Evolutionary conservation across 2,329 filamentous ascomycete species (phyloP).

Genomic region (Diplodia seriata): DNA sequence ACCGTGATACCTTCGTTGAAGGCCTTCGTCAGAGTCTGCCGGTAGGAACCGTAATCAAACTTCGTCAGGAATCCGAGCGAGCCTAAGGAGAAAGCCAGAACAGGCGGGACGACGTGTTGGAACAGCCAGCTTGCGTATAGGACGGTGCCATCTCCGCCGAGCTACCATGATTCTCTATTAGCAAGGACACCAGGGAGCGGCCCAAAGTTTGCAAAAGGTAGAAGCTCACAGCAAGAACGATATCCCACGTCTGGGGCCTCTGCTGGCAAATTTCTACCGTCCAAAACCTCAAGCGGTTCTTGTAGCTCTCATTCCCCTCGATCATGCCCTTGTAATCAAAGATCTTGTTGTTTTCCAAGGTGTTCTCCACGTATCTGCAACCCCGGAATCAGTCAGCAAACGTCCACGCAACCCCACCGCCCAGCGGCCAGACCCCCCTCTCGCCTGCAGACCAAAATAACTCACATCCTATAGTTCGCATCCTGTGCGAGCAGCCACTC

Average conservation of each 20-base stretch:
- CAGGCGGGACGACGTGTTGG: conserved; percentile 91
- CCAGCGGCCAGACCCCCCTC: too few relatives aligned
- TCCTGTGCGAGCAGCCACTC: conserved; percentile 81
- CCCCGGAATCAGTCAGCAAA: neutral
- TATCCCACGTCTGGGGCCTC: conserved; percentile 88
- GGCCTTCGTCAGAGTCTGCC: conserved; percentile 70
- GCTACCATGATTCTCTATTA: conserved; percentile 42
- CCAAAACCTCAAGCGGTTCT: conserved; percentile 79
- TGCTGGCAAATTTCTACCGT: conserved; percentile 76
- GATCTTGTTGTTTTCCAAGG: conserved; percentile 70
- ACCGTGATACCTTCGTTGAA: conserved; percentile 88
- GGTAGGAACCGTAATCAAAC: conserved; percentile 84
- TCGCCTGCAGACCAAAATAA: neutral
- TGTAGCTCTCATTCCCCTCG: conserved; percentile 63
- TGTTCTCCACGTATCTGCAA: conserved; percentile 72
- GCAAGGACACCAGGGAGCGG: neutral
- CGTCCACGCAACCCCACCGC: neutral
- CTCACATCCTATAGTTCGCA: conserved; percentile 74
- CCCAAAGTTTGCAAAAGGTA: too few relatives aligned
- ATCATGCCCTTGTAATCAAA: conserved; percentile 78
- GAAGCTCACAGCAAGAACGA: conserved; percentile 73
- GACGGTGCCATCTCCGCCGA: conserved; percentile 96
- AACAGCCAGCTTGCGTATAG: conserved; percentile 97
- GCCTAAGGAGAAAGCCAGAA: conserved; percentile 88
- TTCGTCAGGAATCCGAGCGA: conserved; percentile 96